Conservation (phyloP, 106 monocot species). For the Dioscorea zingiberensis region DNA sequence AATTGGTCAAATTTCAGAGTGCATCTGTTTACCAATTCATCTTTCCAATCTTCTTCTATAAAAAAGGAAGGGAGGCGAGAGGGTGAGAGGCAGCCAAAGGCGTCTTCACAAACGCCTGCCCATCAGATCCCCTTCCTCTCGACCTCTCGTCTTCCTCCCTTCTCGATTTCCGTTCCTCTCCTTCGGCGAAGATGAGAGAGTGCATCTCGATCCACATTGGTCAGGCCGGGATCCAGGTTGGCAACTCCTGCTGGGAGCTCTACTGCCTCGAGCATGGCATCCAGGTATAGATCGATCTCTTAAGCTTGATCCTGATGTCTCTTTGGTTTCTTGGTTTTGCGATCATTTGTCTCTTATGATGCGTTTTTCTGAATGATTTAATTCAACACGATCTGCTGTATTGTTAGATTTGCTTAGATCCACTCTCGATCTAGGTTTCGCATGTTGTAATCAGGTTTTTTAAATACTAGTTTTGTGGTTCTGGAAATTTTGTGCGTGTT, state of each 20-base stretch:
- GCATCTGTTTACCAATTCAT: background rate
- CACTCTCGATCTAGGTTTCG: background rate
- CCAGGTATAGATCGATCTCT: conserved; percentile 19
- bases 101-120: conserved; percentile 10
- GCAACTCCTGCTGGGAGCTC: conserved; percentile 53
- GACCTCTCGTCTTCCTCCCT: background rate
- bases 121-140: background rate
- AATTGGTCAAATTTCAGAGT: background rate
- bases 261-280: conserved; percentile 54
- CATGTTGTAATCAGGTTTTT: too few relatives aligned
- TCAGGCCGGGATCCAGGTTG: conserved; percentile 58
- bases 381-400: too few relatives aligned
- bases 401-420: too few relatives aligned
- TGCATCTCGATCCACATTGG: conserved; percentile 59
- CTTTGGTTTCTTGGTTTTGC: background rate
- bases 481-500: too few relatives aligned
- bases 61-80: background rate
- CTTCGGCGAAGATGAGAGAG: conserved; percentile 36
- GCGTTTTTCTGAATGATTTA: too few relatives aligned
- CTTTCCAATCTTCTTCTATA: background rate
- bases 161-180: background rate
- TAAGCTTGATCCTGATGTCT: background rate
- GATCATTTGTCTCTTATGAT: background rate
- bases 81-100: background rate
- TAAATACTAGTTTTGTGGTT: too few relatives aligned